Base-by-base conservation (phyloP, 495 filamentous ascomycete species). In the Xylaria scruposa region DNA sequence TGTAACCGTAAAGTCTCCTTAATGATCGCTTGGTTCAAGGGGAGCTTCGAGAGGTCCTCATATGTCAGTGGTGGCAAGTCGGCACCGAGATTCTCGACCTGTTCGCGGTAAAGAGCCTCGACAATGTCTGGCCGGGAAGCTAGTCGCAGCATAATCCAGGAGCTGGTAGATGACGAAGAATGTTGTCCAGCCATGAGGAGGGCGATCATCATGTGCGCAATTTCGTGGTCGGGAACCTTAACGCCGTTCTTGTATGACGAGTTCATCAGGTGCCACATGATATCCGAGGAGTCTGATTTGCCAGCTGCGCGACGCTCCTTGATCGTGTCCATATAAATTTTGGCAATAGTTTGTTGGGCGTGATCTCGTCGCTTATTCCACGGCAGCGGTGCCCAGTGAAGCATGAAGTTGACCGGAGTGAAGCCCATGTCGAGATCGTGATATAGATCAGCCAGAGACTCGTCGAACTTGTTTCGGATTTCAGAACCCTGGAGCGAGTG, bases 191-290 rank as follows among this genome's bases (percentile, higher is more conserved):
- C 93, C 93, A 97, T 95, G 10, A 97, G 85, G 31, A 97, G 87
- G 0, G 93, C 92, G 77, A 97, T 97, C 91, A 97, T 94, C 89
- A 97, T 94, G 78, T 95, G 93, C 8, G 93, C 93, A 47, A 95
- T 88, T 74, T 97, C 93, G 72, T 91, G 87, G 78, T 97, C 93
- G 13, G 93, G 90, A 8, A 95, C 84, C 7, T 81, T 80, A 36
- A 81, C 84, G 67, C 91, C 92, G 75, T 92, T 85, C 81, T 94
- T 94, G 87, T 97, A 97, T 2, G 81, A 83, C 70, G 91, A 89
- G 77, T 86, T 85, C 92, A 97, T 95, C 60, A 97, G 83, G 76
- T 95, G 93, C 84, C 86, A 90, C 82, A 96, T 93, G 84, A 96
- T 95, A 77, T 96, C 93, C 67, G 88, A 84, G 24, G 87, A 80